Conservation (phyloP, 305 asterid species). For the Fraxinus albicans region DNA sequence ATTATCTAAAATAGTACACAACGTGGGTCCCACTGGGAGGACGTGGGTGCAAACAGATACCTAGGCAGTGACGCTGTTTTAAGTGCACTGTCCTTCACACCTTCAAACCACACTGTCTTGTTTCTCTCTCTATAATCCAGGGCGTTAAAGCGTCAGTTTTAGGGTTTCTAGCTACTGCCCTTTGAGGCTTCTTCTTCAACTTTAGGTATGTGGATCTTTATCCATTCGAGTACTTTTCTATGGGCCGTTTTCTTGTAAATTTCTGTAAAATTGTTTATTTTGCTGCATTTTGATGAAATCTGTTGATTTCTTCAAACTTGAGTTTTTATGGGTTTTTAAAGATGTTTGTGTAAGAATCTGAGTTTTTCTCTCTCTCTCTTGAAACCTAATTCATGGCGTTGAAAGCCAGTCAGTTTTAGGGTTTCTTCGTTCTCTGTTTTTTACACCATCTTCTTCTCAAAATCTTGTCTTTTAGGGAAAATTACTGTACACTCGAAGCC, state of each 20-base stretch:
- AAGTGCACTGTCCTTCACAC: not conserved
- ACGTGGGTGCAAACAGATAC: conserved; percentile 5
- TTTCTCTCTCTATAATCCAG: conserved; percentile 9
- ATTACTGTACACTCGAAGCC: not conserved
- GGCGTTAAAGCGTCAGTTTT: not conserved
- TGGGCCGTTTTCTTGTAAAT: not conserved
- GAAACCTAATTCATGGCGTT: not conserved
- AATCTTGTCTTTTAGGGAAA: not conserved
- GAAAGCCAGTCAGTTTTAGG: not conserved
- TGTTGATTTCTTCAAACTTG: not conserved
- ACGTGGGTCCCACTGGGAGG: not conserved
- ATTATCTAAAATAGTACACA: not conserved
- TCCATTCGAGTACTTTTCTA: not conserved
- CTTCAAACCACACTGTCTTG: not conserved
- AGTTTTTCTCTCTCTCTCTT: not conserved
- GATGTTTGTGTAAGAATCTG: not conserved
- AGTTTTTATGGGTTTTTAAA: not conserved
- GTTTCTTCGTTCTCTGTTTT: not conserved
- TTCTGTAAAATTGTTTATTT: not conserved
- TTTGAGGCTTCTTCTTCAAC: not conserved
- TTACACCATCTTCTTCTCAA: not conserved
- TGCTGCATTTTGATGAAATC: not conserved
- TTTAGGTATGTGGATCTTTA: not conserved
- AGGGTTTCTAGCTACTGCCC: not conserved
- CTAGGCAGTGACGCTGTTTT: conserved; percentile 9